Conservation (phyloP, 495 filamentous ascomycete species). For the Hypoxylon cercidicola region DNA sequence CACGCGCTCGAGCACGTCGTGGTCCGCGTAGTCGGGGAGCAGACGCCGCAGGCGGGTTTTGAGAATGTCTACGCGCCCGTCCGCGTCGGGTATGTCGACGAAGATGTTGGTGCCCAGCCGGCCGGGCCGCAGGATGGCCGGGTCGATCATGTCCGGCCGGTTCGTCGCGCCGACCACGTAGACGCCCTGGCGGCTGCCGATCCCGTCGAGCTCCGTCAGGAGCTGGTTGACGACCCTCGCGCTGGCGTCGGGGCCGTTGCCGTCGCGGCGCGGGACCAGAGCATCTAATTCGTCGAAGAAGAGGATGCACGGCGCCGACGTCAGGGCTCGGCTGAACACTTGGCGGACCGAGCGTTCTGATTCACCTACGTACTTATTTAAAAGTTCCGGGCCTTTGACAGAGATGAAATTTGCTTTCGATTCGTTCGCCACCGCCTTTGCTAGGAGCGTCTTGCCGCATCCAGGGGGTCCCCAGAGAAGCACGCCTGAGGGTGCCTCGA, state of each 20-base stretch:
- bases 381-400: constrained; percentile 92
- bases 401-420: constrained; percentile 97
- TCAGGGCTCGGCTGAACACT: constrained; percentile 88
- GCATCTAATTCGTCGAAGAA: constrained; percentile 99
- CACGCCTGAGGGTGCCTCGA: constrained; percentile 88
- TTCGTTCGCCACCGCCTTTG: constrained; percentile 96
- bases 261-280: constrained; percentile 84
- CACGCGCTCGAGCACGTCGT: constrained; percentile 63
- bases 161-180: constrained; percentile 97
- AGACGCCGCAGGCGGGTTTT: constrained; percentile 64
- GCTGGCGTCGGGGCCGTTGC: constrained; percentile 81
- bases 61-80: constrained; percentile 87
- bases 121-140: constrained; percentile 92
- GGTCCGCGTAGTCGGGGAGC: constrained; percentile 48
- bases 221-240: constrained; percentile 94
- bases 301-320: constrained; percentile 88
- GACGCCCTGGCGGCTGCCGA: constrained; percentile 82
- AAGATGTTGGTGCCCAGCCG: constrained; percentile 89
- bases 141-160: constrained; percentile 94
- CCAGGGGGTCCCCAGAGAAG: constrained; percentile 97
- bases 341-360: constrained; percentile 92
- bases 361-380: constrained; percentile 97
- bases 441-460: constrained; percentile 95
- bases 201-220: constrained; percentile 94
- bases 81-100: constrained; percentile 82